Conservation (phyloP, 345 rosid genomes). For the Isatis tinctoria region DNA sequence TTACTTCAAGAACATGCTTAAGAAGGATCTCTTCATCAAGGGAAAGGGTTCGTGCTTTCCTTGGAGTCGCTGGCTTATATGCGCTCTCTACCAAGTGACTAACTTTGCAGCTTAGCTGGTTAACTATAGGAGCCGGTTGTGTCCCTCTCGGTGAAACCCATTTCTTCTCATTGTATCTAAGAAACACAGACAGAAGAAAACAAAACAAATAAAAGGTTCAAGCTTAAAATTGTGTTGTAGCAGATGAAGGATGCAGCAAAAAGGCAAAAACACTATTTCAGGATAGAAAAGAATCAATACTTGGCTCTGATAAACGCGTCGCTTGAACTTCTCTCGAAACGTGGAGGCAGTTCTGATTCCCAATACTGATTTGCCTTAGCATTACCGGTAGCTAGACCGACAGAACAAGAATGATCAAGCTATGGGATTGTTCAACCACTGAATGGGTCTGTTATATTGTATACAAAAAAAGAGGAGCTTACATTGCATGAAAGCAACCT, state of each 20-base stretch:
- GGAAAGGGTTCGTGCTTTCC: slow-evolving; percentile 50
- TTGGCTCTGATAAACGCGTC: slow-evolving; percentile 81
- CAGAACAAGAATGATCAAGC: background rate
- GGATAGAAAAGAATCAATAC: slow-evolving; percentile 39
- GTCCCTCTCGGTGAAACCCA: slow-evolving; percentile 50
- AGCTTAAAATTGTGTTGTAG: background rate
- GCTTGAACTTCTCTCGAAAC: slow-evolving; percentile 61
- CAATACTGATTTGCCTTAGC: slow-evolving; percentile 74
- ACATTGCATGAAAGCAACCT: slow-evolving; percentile 80
- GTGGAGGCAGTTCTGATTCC: slow-evolving; percentile 93
- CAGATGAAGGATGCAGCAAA: background rate
- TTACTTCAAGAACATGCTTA: slow-evolving; percentile 32
- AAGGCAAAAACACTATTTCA: background rate
- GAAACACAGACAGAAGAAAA: background rate
- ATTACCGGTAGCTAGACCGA: slow-evolving; percentile 69
- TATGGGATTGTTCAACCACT: background rate
- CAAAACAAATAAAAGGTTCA: background rate
- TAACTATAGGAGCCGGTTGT: slow-evolving; percentile 32
- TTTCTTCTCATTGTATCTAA: slow-evolving; percentile 71
- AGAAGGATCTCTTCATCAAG: slow-evolving; percentile 61
- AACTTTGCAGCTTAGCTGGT: slow-evolving; percentile 16
- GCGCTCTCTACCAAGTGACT: slow-evolving; percentile 26
- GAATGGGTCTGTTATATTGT: background rate
- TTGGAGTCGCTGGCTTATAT: slow-evolving; percentile 28
- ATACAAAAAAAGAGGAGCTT: slow-evolving; percentile 27